Conservation (phyloP, 352 stramenopile species). For the Globisporangium yorkense region DNA sequence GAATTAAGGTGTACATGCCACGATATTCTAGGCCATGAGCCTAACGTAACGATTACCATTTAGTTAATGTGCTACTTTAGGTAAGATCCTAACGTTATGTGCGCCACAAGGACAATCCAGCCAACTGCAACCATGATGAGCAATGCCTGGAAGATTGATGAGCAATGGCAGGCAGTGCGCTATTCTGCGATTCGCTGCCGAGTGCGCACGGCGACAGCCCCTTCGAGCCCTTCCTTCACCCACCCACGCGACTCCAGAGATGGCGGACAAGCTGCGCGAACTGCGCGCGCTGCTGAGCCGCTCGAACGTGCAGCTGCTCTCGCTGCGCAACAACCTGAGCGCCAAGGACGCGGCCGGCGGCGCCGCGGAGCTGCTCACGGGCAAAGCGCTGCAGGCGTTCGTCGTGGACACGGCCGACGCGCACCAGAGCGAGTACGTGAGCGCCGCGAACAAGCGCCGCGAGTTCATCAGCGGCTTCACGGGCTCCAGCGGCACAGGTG, state of each 20-base stretch:
- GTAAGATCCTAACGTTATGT: too few relatives aligned
- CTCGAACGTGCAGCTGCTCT: slow-evolving; percentile 58
- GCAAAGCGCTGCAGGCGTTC: slow-evolving; percentile 80
- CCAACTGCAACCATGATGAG: too few relatives aligned
- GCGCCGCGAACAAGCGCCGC: slow-evolving; percentile 92
- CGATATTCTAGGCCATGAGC: too few relatives aligned
- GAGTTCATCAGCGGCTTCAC: slow-evolving; percentile 96
- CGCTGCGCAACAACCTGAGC: slow-evolving; percentile 47
- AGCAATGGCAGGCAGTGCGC: too few relatives aligned
- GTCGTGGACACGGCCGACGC: slow-evolving; percentile 95
- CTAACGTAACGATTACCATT: too few relatives aligned
- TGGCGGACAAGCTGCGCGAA: slow-evolving; percentile 56
- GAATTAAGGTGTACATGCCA: too few relatives aligned
- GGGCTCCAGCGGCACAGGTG: slow-evolving; percentile 94
- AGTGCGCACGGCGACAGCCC: too few relatives aligned
- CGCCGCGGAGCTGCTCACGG: slow-evolving; percentile 22
- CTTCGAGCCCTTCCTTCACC: too few relatives aligned
- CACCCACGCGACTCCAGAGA: slow-evolving; percentile 5
- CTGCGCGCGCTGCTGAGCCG: slow-evolving; percentile 56
- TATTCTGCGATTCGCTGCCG: too few relatives aligned
- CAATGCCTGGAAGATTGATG: too few relatives aligned
- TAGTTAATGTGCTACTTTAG: too few relatives aligned
- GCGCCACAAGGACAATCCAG: too few relatives aligned
- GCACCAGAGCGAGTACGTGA: slow-evolving; percentile 98
- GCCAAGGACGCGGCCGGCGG: slow-evolving; percentile 25